Base-by-base conservation (phyloP, 495 filamentous ascomycete genomes). In the Penicillium angulare region DNA sequence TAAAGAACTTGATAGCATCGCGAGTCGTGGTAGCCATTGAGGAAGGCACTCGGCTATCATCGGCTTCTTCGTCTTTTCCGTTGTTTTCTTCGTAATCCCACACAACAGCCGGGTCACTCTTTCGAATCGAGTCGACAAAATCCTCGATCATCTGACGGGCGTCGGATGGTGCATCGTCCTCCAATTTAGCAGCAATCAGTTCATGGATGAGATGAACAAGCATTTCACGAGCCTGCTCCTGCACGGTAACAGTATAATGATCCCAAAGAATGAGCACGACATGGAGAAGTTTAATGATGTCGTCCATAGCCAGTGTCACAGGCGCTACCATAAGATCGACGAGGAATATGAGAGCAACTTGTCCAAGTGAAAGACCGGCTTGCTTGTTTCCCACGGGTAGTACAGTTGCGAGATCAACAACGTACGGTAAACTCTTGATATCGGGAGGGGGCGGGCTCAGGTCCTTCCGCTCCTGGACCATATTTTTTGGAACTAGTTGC, bases 161-260 rank as follows among this genome's bases (percentile, higher is more conserved):
- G 7, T 82, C 79, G 1, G 66, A 60, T 0, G 83, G 78, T 5
- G 79, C 81, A 45, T 84, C 77, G 48, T 96, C 88, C 49, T 92
- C 89, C 36, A 96, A 81, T 50, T 86, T 87, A 1, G 95, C 93
- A 31, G 97, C 91, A 23, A 98, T 87, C 13, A 98, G 79, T 63
- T 97, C 95, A 60, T 98, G 93, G 40, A 98, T 96, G 7, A 98
- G 79, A 74, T 98, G 93, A 26, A 98, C 91, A 13, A 97, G 79
- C 93, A 98, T 96, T 60, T 98, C 93, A 36, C 92, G 84, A 33
- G 93, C 91, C 65, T 97, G 91, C 52, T 97, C 93, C 59, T 96
- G 93, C 1, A 98, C 92, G 10, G 96, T 81, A n/a, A 89, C 80
- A 2, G 86, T 95, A 59, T 97, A 95, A 49, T 96, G 90, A 63